phyloP scores from a whole-genome alignment of 306 rosid species.

The Fragaria nilgerrensis region DNA sequence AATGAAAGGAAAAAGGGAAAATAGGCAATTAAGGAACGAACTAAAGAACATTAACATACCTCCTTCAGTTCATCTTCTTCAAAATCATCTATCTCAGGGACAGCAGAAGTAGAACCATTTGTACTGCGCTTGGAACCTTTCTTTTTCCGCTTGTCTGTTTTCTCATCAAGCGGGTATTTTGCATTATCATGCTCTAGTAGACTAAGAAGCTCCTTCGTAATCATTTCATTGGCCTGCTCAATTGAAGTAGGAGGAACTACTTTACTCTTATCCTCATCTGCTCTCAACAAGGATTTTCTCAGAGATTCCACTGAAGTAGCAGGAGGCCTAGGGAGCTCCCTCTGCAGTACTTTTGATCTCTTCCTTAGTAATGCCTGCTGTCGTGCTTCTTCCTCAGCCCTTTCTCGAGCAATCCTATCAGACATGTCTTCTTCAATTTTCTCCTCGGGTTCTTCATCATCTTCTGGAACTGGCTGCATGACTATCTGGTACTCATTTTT shows the following conservation, averaged over 20 bases:
- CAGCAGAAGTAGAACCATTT: conserved; percentile 36
- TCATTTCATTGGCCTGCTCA: conserved; percentile 90
- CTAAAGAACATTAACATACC: conserved; percentile 38
- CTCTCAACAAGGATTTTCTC: conserved; percentile 70
- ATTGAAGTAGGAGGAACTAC: conserved; percentile 86
- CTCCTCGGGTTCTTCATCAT: conserved; percentile 72
- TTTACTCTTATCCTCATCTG: conserved; percentile 93
- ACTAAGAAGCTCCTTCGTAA: conserved; percentile 66
- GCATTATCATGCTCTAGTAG: conserved; percentile 88
- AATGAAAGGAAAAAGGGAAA: not conserved
- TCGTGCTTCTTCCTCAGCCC: conserved; percentile 82
- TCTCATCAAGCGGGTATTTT: conserved; percentile 75
- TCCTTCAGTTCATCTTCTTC: conserved; percentile 71
- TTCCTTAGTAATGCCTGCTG: conserved; percentile 84
- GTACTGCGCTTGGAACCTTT: conserved; percentile 58
- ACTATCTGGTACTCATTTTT: conserved; percentile 86
- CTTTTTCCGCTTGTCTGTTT: conserved; percentile 64
- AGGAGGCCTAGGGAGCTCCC: conserved; percentile 98
- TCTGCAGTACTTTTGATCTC: conserved; percentile 88
- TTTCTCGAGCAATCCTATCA: conserved; percentile 85
- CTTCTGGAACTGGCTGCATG: conserved; percentile 80
- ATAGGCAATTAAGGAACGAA: conserved; percentile 12
- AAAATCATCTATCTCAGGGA: conserved; percentile 77
- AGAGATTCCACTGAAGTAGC: conserved; percentile 70
- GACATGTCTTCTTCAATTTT: conserved; percentile 95